Conservation (phyloP, 345 rosid species). For the Streptanthus diversifolius region DNA sequence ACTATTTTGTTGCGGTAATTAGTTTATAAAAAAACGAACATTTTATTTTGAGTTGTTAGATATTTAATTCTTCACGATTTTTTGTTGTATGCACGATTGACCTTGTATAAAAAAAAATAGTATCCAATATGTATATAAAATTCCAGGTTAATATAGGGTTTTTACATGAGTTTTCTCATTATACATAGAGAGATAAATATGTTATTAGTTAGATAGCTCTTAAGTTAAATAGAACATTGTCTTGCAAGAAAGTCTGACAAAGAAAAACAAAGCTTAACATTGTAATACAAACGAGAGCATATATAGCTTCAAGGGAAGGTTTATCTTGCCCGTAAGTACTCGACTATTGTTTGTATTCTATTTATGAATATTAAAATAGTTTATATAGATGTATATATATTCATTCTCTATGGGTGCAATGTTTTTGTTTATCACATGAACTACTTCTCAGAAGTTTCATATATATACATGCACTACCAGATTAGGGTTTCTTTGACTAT, state of each 20-base stretch:
- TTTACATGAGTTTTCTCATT: not conserved
- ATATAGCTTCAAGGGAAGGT: conserved; percentile 26
- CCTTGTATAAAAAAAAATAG: not conserved
- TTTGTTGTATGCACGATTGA: not conserved
- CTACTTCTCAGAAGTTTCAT: conserved; percentile 1
- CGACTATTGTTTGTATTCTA: conserved; percentile 3
- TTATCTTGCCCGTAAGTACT: conserved; percentile 27
- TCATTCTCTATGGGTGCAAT: conserved; percentile 11
- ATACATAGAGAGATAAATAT: not conserved
- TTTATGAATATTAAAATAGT: not conserved
- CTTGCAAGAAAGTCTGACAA: not conserved
- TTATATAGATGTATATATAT: not conserved
- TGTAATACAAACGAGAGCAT: not conserved
- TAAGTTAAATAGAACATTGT: not conserved
- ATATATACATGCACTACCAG: not conserved
- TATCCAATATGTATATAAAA: not conserved
- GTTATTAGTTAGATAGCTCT: not conserved
- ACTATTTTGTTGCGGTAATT: not conserved
- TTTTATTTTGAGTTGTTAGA: not conserved
- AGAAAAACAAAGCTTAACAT: not conserved
- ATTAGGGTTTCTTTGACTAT: conserved; percentile 17
- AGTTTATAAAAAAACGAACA: not conserved
- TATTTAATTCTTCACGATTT: not conserved
- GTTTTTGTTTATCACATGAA: not conserved
- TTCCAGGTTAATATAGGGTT: no score